Evolutionary conservation across 2,329 filamentous ascomycete species (phyloP), one percentile per base, ranked within the genome.

Genomic region (Cercospora janseana): DNA sequence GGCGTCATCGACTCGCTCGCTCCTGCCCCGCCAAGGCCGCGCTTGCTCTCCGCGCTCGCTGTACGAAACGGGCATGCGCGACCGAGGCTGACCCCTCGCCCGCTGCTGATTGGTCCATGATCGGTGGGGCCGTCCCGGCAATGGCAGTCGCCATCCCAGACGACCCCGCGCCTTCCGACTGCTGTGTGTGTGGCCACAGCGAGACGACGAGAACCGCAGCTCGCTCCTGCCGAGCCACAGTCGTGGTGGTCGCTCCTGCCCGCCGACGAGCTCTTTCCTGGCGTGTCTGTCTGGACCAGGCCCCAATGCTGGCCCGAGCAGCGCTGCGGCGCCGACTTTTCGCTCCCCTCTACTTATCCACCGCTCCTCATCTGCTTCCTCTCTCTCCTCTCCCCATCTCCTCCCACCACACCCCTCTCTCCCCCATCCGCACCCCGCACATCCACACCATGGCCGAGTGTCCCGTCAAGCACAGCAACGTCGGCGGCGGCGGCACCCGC

Each of bases 401-500:
- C 29, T 20, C 13, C 15, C 41, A 13, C 8, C 9, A 28, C 21
- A 20, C 44, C 8, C 10, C 32, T 21, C 32, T 21, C n/a, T 20
- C 32, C 32, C 23, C 32, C 32, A 12, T 20, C 32, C 32, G 16
- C 27, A 20, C 21, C 12, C 18, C 9, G 18, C 13, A 40, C 42
- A 37, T 34, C 32, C 35, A 13, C 48, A 60, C 35, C 53, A 64
- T 63, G 59, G 57, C 45, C 46, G 55, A 66, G 56, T 68, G 66
- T 50, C 66, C 66, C 18, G 54, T 68, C 32, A 55, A 59, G 40
- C 46, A 56, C 46, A 58, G 60, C 59, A 63, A 63, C 55, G 55
- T 59, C 29, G 66, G 60, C 44, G 64, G 65, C 40, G 65, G 79
- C 61, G 87, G 86, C 62, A 86, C 83, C 61, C 73, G 75, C 54